Base-by-base conservation (phyloP, 2,329 filamentous ascomycete species). In the Aureobasidium sp. region DNA sequence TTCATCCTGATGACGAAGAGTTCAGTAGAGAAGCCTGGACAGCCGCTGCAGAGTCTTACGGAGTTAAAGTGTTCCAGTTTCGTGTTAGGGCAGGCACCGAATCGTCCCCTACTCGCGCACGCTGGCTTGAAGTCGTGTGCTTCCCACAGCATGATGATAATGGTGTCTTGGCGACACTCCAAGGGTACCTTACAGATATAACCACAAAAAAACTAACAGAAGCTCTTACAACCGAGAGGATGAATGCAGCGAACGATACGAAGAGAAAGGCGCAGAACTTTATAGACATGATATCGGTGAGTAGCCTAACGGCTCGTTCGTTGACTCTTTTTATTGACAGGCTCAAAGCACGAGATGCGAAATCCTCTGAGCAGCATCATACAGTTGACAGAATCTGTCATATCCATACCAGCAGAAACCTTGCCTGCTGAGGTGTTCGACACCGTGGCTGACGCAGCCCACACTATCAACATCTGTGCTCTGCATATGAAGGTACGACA, bases 201-300 rank as follows among this genome's bases (percentile, higher is more conserved):
- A 35, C 48, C 0, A 15, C 24, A 4, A 57, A 37, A n/a, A 62
- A 62, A 14, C 8, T 58, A 5, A 47, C 44, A 3, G 60, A 62
- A 22, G 40, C 52, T 31, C 27, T 62, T 12, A 57, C 70, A 3
- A 62, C 66, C 5, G 67, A 70, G 52, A 66, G 68, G 40, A 64
- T 73, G 11, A 66, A 73, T 31, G 70, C 73, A 53, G 73, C 71
- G 1, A 64, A 72, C 17, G 73, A 74, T 62, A 68, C 68, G 7
- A 75, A 74, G 56, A 58, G 70, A 24, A 67, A 58, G 15, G 40
- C 54, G 17, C 31, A 59, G 11, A 65, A 65, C 19, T 73, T 72
- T 35, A 70, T 73, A 59, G 70, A 72, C 62, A 68, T 69, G 64
- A 68, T 67, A 1, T 74, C 70, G 22, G 56, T 59, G 12, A 11